A percentile compares a stretch with the other conserved stretches of the same genome.
Conservation (phyloP, 805 yeast genomes). For the Metahyphopichia silvanorum region DNA sequence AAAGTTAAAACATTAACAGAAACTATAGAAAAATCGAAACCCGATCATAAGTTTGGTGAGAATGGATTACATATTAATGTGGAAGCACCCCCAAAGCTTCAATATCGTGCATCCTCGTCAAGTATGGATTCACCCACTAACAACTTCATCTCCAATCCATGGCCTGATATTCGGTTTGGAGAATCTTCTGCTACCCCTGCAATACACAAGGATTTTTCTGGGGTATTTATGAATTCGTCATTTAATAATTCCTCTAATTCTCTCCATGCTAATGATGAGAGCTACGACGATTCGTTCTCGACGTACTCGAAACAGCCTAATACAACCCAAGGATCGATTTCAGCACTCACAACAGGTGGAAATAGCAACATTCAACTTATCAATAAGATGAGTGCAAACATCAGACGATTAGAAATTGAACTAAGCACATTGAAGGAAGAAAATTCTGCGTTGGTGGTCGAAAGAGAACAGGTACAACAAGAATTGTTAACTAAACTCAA, state of each 20-base stretch:
- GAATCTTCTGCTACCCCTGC: constrained; percentile 49
- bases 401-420: constrained; percentile 80
- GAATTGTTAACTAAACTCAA: constrained; percentile 53
- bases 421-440: constrained; percentile 63
- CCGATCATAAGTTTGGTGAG: constrained; percentile 1
- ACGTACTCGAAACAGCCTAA: constrained; percentile 4
- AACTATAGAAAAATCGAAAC: constrained; percentile 10
- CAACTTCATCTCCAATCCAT: constrained; percentile 5
- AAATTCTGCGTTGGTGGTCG: constrained; percentile 46
- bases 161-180: constrained; percentile 36
- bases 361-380: constrained; percentile 54
- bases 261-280: constrained; percentile 11
- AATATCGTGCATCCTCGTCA: constrained; percentile 3
- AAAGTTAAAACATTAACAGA: constrained; percentile 23
- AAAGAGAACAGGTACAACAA: constrained; percentile 64
- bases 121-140: constrained; percentile 4
- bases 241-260: constrained; percentile 13
- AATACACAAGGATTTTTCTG: constrained; percentile 5
- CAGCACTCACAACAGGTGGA: constrained; percentile 11
- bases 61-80: constrained; percentile 12
- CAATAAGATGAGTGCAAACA: constrained; percentile 70
- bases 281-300: constrained; percentile 8
- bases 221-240: constrained; percentile 6
- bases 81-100: constrained; percentile 8
- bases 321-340: constrained; percentile 2